Conservation (phyloP, 2,329 filamentous ascomycete species). For the Ophiostoma ips region DNA sequence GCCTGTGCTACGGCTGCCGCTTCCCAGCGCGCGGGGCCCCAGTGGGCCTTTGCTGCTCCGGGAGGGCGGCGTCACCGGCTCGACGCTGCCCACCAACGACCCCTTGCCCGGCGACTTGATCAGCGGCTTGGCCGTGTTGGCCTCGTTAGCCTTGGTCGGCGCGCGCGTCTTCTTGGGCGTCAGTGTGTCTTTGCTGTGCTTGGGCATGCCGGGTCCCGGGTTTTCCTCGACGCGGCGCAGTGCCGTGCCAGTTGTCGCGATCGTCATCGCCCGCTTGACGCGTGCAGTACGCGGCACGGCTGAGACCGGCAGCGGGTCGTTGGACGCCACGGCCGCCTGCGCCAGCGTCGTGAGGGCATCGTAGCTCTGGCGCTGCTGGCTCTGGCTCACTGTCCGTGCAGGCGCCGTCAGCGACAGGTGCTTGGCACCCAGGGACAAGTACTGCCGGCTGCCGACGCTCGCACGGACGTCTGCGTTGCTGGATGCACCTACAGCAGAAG, state of each 20-base stretch:
- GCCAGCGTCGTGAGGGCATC: not conserved
- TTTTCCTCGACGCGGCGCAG: constrained; percentile 7
- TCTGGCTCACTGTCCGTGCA: not conserved
- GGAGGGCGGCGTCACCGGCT: not conserved
- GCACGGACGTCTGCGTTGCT: not conserved
- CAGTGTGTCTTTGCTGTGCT: no score
- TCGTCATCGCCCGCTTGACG: not conserved
- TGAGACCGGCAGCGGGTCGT: not conserved
- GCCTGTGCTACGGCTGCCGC: not conserved
- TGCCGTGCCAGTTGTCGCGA: not conserved
- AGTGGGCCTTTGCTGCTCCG: not conserved
- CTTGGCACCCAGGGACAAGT: constrained; percentile 10
- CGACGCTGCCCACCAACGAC: not conserved
- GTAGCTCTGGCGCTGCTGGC: not conserved
- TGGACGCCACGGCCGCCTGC: not conserved
- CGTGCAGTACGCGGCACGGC: constrained; percentile 1
- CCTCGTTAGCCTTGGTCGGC: not conserved
- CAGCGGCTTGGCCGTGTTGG: constrained; percentile 5
- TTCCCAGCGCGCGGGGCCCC: not conserved
- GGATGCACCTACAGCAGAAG: not conserved
- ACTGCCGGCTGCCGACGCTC: constrained; percentile 11
- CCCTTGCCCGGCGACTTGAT: constrained; percentile 3
- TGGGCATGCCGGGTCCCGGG: constrained; percentile 2
- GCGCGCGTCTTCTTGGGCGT: not conserved
- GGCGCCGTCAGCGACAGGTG: constrained; percentile 2